These are phyloP conservation scores for Fusarium sp. DNA, from an alignment of 2,329 filamentous ascomycete species.

Conservation along the genomic window DNA sequence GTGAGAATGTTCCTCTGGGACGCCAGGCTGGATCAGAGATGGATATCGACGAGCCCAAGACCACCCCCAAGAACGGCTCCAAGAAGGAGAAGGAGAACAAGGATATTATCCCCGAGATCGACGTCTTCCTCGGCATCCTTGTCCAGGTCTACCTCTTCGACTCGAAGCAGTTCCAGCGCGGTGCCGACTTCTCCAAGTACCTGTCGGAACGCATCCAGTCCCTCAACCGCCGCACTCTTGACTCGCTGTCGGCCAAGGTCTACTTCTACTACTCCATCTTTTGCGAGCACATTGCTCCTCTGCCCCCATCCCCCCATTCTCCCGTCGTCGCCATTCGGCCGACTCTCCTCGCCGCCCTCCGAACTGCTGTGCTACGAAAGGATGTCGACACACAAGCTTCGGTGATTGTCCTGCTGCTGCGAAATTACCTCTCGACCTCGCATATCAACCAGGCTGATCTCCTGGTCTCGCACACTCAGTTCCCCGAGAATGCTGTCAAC, in stretches of 20 bases:
- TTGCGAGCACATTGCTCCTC: conserved; percentile 86
- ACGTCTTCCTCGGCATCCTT: conserved; percentile 87
- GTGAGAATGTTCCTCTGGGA: conserved; percentile 69
- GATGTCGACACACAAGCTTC: conserved; percentile 97
- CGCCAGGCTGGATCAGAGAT: conserved; percentile 68
- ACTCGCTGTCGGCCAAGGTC: conserved; percentile 91
- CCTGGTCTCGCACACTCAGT: conserved; percentile 92
- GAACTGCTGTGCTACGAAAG: conserved; percentile 95
- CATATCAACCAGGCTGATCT: conserved; percentile 97
- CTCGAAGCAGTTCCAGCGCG: conserved; percentile 78
- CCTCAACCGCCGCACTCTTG: conserved; percentile 91
- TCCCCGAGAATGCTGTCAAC: conserved; percentile 92
- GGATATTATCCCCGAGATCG: conserved; percentile 84
- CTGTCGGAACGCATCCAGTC: conserved; percentile 85
- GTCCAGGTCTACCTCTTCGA: conserved; percentile 90
- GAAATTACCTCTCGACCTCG: conserved; percentile 94
- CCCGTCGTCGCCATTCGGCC: conserved; percentile 87
- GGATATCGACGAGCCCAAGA: conserved; percentile 72
- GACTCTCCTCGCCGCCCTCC: conserved; percentile 82
- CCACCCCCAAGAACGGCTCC: conserved; percentile 58
- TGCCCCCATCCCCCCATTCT: conserved; percentile 87
- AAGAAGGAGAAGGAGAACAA: conserved; percentile 77
- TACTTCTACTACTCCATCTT: conserved; percentile 99
- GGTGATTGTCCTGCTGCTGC: conserved; percentile 91
- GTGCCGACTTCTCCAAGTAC: conserved; percentile 82